Conservation (phyloP, 495 filamentous ascomycete genomes). For the Trichoderma orchidacearum region DNA sequence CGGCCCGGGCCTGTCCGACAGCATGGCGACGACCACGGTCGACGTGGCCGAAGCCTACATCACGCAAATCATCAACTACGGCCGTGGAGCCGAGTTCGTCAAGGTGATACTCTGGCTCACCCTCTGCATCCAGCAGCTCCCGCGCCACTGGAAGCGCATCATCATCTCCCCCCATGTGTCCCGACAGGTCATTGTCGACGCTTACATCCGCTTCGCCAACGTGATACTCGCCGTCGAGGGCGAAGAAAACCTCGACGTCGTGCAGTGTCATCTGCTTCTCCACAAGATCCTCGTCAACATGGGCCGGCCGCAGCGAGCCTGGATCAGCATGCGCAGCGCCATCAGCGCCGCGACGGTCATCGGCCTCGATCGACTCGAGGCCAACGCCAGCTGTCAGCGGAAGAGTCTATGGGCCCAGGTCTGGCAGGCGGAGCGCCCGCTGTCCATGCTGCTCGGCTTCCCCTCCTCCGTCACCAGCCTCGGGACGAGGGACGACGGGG, state of each 20-base stretch:
- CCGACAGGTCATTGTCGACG: not conserved
- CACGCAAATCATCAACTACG: not conserved
- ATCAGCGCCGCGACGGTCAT: not conserved
- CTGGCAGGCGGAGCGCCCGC: not conserved
- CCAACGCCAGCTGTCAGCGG: not conserved
- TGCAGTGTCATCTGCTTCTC: not conserved
- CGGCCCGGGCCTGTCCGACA: not conserved
- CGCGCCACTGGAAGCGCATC: not conserved
- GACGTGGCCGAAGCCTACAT: not conserved
- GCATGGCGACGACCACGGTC: not conserved
- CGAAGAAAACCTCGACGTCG: not conserved
- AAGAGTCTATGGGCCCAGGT: not conserved
- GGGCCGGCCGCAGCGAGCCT: not conserved
- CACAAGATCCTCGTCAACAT: not conserved
- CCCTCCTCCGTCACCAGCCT: not conserved
- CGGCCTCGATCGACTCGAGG: not conserved
- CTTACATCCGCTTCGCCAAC: not conserved
- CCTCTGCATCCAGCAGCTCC: not conserved
- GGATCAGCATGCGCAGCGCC: not conserved
- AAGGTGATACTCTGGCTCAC: not conserved
- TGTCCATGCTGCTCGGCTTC: not conserved
- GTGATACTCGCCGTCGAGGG: not conserved
- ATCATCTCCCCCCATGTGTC: not conserved
- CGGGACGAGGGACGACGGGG: not conserved
- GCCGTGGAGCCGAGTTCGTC: not conserved